These are phyloP conservation scores for Phytophthora multivora DNA, from an alignment of 352 stramenopile species.

Conservation along the genomic window DNA sequence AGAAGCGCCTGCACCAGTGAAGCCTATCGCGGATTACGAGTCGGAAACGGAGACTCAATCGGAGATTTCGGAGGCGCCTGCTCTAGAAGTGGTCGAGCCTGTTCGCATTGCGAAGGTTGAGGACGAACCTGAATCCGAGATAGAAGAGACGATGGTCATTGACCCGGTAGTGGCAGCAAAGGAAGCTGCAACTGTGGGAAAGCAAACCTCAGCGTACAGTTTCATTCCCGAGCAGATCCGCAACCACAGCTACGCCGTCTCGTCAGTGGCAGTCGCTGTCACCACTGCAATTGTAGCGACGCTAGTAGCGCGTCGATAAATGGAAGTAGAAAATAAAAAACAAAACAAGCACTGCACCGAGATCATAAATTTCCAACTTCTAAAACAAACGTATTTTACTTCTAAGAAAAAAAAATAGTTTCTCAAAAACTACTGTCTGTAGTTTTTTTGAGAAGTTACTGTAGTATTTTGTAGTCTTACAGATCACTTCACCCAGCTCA, in stretches of 20 bases:
- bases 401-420: background rate
- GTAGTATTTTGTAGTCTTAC: too few species aligned
- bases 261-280: conserved; percentile 32
- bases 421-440: background rate
- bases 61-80: conserved; percentile 20
- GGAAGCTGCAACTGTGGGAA: conserved; percentile 9
- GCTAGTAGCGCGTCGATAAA: conserved; percentile 32
- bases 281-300: conserved; percentile 31
- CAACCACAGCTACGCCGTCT: conserved; percentile 38
- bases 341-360: too few species aligned
- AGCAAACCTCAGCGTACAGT: conserved; percentile 19
- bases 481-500: background rate
- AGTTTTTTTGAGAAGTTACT: too few species aligned
- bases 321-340: background rate
- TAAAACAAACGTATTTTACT: background rate
- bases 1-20: conserved; percentile 1
- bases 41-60: conserved; percentile 31
- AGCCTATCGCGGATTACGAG: conserved; percentile 15
- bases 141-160: conserved; percentile 39
- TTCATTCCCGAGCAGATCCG: conserved; percentile 31
- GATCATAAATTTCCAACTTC: background rate
- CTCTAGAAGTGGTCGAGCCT: conserved; percentile 11
- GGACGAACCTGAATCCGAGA: conserved; percentile 28
- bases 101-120: conserved; percentile 2
- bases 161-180: conserved; percentile 27